Evolutionary conservation across 768 basidiomycete species (phyloP).

Genomic region (Pholiota molesta): DNA sequence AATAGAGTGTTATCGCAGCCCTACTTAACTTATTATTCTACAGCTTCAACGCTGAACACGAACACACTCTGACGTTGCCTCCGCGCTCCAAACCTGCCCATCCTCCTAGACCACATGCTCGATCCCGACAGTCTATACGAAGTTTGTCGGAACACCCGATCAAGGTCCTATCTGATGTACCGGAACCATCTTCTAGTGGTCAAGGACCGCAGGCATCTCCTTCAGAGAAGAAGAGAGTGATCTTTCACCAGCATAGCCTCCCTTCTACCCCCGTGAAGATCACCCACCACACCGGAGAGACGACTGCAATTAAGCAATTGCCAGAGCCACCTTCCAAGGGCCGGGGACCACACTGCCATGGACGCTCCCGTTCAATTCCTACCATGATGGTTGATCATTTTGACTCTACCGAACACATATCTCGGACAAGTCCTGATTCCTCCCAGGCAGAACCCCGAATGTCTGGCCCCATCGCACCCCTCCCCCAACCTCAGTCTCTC

Average conservation of each 20-base stretch:
- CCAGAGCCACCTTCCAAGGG: conserved; percentile 5
- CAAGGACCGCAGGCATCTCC: neutral
- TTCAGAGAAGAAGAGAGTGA: neutral
- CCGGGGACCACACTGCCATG: conserved; percentile 6
- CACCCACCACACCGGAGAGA: neutral
- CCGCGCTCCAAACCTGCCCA: conserved; percentile 8
- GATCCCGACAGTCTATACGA: conserved; percentile 10
- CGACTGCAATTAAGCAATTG: conserved; percentile 1
- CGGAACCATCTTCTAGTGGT: neutral
- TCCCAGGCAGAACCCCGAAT: neutral
- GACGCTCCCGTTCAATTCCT: conserved; percentile 22
- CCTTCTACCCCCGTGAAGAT: conserved; percentile 1
- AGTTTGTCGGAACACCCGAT: conserved; percentile 16
- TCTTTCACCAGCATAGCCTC: neutral
- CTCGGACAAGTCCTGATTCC: neutral
- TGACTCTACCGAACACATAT: conserved; percentile 20
- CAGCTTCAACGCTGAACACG: conserved; percentile 7
- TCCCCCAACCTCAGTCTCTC: neutral
- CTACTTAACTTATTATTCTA: conserved; percentile 23
- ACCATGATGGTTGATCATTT: conserved; percentile 28
- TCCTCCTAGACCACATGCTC: conserved; percentile 9
- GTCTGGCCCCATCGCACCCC: neutral
- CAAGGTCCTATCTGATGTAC: neutral
- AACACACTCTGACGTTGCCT: conserved; percentile 13
- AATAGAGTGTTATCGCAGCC: conserved; percentile 38